These are phyloP conservation scores for Colletotrichum liaoningense DNA, from an alignment of 2,329 filamentous ascomycete species.

Conservation along the genomic window DNA sequence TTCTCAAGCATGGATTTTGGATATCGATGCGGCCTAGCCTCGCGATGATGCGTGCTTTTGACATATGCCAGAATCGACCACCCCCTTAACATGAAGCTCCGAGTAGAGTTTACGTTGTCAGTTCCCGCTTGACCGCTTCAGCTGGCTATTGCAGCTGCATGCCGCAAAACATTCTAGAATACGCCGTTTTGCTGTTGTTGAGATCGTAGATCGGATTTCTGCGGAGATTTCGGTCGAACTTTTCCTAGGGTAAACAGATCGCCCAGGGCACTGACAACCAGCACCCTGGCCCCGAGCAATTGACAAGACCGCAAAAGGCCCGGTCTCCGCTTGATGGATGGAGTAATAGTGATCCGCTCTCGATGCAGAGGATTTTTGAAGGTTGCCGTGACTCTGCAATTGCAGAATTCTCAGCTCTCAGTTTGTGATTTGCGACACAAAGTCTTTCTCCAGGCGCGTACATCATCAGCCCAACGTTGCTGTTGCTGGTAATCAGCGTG, in stretches of 20 bases:
- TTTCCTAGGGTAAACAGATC: conserved; percentile 21
- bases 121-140: conserved; percentile 8
- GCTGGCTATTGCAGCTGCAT: not conserved
- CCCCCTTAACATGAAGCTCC: not conserved
- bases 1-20: conserved; percentile 16
- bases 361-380: not conserved
- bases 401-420: not conserved
- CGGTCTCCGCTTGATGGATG: conserved; percentile 2
- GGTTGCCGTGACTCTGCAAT: not conserved
- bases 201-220: conserved; percentile 30
- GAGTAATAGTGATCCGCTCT: conserved; percentile 8
- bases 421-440: not conserved
- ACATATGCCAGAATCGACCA: conserved; percentile 30
- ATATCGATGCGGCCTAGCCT: conserved; percentile 31
- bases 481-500: not conserved
- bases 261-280: conserved; percentile 3
- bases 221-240: conserved; percentile 29
- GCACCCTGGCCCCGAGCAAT: conserved; percentile 4
- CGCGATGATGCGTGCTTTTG: conserved; percentile 31
- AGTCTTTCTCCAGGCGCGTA: not conserved
- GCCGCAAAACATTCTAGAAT: not conserved
- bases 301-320: conserved; percentile 29
- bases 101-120: not conserved
- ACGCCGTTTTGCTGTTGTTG: not conserved
- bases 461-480: not conserved